Evolutionary conservation across 169 alveolate genomes (phyloP).

Genomic region (Cryptosporidium xiaoi): DNA sequence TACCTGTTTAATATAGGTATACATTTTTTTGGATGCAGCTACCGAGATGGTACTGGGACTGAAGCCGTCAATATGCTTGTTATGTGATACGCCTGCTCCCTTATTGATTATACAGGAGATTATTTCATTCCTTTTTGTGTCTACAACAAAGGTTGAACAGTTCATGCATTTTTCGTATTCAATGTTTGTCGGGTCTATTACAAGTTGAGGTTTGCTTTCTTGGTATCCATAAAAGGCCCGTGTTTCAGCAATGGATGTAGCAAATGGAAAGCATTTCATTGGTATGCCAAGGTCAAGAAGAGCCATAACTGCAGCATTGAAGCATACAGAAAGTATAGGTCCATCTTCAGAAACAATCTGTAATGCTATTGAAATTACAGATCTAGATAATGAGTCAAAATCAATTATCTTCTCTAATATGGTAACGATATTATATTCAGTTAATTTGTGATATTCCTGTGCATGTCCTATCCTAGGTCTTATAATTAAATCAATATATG

Average conservation of each 20-base stretch:
- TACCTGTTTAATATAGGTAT: background rate
- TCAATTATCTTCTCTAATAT: constrained; percentile 55
- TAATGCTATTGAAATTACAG: constrained; percentile 52
- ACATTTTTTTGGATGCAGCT: constrained; percentile 34
- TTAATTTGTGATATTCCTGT: constrained; percentile 32
- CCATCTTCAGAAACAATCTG: constrained; percentile 68
- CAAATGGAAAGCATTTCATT: constrained; percentile 35
- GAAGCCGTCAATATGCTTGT: constrained; percentile 10
- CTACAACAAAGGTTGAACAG: constrained; percentile 42
- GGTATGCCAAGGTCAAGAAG: constrained; percentile 62
- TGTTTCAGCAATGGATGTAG: constrained; percentile 64
- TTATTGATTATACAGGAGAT: constrained; percentile 34
- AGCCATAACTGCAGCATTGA: constrained; percentile 67
- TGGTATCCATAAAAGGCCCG: constrained; percentile 22
- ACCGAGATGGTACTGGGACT: constrained; percentile 17
- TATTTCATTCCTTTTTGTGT: constrained; percentile 13
- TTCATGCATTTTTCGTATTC: constrained; percentile 44
- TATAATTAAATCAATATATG: constrained; percentile 46
- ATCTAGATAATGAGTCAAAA: constrained; percentile 25
- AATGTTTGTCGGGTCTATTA: constrained; percentile 34
- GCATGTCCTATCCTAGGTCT: constrained; percentile 33
- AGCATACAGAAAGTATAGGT: constrained; percentile 43
- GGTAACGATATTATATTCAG: constrained; percentile 13
- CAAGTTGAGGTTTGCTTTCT: background rate
- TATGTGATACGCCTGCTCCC: constrained; percentile 51